These are phyloP conservation scores for Nitzschia inconspicua DNA, from an alignment of 108 stramenopile genomes.

Conservation along the genomic window DNA sequence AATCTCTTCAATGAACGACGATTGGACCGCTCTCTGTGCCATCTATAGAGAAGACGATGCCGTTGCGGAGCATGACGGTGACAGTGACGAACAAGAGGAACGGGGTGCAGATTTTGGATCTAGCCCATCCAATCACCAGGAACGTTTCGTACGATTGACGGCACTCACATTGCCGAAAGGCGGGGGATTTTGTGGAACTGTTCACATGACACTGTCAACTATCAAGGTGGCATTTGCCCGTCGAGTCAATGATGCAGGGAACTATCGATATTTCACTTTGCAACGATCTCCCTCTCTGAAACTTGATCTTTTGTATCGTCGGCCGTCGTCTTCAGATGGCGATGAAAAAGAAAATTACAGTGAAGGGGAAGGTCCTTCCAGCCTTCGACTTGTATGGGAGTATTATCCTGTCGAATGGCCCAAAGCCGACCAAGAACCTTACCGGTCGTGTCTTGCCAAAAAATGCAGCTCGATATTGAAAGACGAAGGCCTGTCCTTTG, in stretches of 20 bases:
- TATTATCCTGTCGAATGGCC: conserved; percentile 22
- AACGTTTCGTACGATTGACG: neutral
- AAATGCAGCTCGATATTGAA: conserved; percentile 2
- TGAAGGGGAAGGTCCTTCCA: conserved; percentile 1
- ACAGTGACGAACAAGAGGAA: neutral
- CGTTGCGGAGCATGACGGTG: too few relatives aligned
- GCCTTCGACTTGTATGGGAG: conserved; percentile 7
- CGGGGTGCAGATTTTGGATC: neutral
- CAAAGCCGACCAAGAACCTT: conserved; percentile 2
- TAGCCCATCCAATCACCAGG: neutral
- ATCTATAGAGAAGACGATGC: too few relatives aligned
- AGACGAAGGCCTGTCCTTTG: conserved; percentile 15
- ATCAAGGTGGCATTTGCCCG: conserved; percentile 4
- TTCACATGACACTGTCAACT: conserved; percentile 3
- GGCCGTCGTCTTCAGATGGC: too few relatives aligned
- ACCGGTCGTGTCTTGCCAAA: conserved; percentile 1
- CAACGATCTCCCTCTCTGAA: conserved; percentile 5
- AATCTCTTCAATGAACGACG: conserved; percentile 2
- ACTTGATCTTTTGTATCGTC: conserved; percentile 1
- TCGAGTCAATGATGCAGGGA: neutral
- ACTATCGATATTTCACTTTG: conserved; percentile 11
- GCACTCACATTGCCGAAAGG: neutral
- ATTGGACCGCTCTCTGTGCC: conserved; percentile 3
- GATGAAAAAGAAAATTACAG: neutral
- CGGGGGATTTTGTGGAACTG: conserved; percentile 14